These are phyloP conservation scores for Claviceps monticola DNA, from an alignment of 2,329 filamentous ascomycete genomes.

Conservation along the genomic window DNA sequence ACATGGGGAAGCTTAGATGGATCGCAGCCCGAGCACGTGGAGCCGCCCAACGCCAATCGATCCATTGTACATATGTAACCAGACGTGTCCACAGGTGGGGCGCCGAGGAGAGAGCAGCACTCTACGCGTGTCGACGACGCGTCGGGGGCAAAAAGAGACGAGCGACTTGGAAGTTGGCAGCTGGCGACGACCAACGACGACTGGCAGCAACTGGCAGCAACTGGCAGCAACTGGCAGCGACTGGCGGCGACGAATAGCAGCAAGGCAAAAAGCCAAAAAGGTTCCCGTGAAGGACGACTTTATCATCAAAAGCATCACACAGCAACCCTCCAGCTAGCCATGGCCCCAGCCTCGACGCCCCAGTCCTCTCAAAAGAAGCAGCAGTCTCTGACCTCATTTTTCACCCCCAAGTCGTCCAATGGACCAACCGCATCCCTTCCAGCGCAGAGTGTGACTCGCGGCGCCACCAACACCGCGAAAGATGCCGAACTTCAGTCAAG, in stretches of 20 bases:
- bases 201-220: too few relatives aligned
- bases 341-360: conserved; percentile 18
- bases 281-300: too few relatives aligned
- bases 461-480: conserved; percentile 12
- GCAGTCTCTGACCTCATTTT: conserved; percentile 76
- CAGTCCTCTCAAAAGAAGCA: conserved; percentile 46
- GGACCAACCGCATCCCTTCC: conserved; percentile 24
- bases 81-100: background rate
- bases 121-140: background rate
- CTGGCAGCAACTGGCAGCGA: too few relatives aligned
- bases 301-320: background rate
- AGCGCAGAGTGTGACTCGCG: conserved; percentile 16
- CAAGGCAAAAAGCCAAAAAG: too few relatives aligned
- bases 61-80: background rate
- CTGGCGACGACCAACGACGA: too few relatives aligned
- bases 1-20: background rate
- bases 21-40: background rate
- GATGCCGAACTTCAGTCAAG: conserved; percentile 19
- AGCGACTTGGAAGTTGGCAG: background rate
- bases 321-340: conserved; percentile 6
- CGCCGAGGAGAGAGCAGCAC: background rate
- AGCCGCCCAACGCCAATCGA: background rate
- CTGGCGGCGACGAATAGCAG: too few relatives aligned
- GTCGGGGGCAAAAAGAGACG: background rate
- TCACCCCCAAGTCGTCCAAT: conserved; percentile 48